These are phyloP conservation scores for Deuterostichococcus epilithicus DNA, from an alignment of 139 green algal genomes.

Conservation along the genomic window DNA sequence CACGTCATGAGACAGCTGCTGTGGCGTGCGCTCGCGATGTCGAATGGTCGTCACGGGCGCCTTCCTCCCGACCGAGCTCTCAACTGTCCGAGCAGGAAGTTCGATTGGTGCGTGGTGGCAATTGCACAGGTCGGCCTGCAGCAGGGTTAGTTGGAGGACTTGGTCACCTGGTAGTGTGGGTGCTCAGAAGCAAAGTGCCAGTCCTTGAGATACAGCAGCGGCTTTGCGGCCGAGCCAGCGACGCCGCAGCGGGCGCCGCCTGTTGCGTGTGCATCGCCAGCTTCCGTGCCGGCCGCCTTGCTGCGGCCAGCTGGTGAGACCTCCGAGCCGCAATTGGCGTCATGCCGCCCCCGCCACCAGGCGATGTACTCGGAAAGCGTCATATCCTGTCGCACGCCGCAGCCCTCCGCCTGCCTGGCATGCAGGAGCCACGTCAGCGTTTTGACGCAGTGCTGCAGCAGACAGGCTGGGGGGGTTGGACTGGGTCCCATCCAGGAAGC, in stretches of 20 bases:
- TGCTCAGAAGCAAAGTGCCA: constrained; percentile 81
- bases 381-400: constrained; percentile 36
- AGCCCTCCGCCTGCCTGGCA: constrained; percentile 9
- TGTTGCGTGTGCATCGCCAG: not conserved
- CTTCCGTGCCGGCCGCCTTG: no score
- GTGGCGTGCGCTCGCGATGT: no score
- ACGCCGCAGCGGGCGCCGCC: not conserved
- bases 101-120: no score
- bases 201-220: constrained; percentile 81
- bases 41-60: no score
- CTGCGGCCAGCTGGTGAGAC: no score
- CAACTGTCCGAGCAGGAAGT: no score
- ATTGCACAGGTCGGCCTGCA: no score
- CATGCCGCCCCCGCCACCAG: constrained; percentile 42
- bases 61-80: no score
- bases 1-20: not conserved
- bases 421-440: not conserved
- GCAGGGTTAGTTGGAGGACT: no score
- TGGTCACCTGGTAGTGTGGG: constrained; percentile 31
- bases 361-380: constrained; percentile 37
- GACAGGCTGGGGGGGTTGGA: no score
- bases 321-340: not conserved
- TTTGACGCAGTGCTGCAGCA: not conserved
- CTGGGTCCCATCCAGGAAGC: no score
- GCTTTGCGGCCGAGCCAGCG: not conserved